phyloP scores from a whole-genome alignment of 179 eudicot species.

The Heliamphora ciliata region DNA sequence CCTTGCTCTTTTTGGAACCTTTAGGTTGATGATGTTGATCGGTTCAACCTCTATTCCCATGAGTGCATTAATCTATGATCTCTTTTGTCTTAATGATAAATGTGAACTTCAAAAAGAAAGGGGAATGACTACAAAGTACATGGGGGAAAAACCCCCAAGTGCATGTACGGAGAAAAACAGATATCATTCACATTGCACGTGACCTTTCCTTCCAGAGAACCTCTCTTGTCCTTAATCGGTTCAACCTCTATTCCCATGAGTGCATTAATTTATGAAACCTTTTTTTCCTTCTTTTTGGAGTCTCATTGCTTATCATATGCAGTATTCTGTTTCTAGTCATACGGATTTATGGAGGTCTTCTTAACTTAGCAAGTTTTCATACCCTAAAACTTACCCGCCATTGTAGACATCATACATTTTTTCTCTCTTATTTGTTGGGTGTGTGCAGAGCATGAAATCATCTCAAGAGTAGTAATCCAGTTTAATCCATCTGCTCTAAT shows the following conservation, averaged over 20 bases:
- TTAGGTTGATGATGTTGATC: too few species aligned
- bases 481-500: background rate
- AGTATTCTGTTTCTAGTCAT: background rate
- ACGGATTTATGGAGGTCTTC: background rate
- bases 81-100: too few species aligned
- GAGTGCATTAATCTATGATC: too few species aligned
- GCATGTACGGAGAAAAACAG: too few species aligned
- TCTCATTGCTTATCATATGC: background rate
- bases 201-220: background rate
- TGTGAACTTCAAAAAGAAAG: too few species aligned
- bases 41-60: too few species aligned
- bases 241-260: background rate
- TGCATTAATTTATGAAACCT: background rate
- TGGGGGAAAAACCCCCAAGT: background rate
- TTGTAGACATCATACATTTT: background rate
- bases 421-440: background rate
- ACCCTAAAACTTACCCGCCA: background rate
- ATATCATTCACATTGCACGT: background rate
- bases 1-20: too few species aligned
- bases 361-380: background rate
- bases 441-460: background rate
- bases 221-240: background rate
- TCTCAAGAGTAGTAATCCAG: background rate
- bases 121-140: background rate
- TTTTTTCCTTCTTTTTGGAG: background rate